Evolutionary conservation across 2,329 filamentous ascomycete genomes (phyloP).

Genomic region (Monosporascus sp.): DNA sequence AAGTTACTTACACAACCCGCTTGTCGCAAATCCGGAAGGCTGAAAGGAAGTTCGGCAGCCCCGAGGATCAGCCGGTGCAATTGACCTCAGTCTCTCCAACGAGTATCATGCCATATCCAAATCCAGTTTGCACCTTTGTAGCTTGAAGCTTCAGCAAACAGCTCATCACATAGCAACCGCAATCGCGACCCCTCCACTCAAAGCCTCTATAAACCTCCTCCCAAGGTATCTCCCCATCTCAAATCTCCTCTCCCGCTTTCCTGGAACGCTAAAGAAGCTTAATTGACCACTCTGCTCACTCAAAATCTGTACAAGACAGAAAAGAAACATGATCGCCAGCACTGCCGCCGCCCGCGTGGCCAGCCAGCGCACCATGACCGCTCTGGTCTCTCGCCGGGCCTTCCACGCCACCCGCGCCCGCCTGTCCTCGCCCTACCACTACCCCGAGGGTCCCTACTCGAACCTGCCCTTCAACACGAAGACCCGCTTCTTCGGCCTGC

Average conservation of each 20-base stretch:
- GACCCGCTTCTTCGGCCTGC: constrained; percentile 75
- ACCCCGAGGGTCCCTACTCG: constrained; percentile 89
- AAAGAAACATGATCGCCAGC: constrained; percentile 60
- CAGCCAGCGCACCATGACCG: constrained; percentile 50
- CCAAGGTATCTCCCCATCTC: not conserved
- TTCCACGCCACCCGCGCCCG: constrained; percentile 88
- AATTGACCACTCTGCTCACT: too few relatives aligned
- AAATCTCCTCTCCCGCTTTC: too few relatives aligned
- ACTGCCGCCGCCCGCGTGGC: constrained; percentile 56
- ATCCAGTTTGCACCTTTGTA: not conserved
- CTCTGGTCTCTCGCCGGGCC: constrained; percentile 77
- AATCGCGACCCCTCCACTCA: not conserved
- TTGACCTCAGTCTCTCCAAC: not conserved
- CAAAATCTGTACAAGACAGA: not conserved
- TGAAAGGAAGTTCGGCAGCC: not conserved
- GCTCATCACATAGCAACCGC: not conserved
- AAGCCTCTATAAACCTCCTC: not conserved
- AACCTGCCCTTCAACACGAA: constrained; percentile 97
- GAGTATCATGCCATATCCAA: not conserved
- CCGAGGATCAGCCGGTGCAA: not conserved
- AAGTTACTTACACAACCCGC: not conserved
- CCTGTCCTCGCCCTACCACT: constrained; percentile 91
- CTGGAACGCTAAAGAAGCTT: too few relatives aligned
- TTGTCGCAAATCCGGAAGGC: not conserved
- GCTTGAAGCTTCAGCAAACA: not conserved